A percentile compares a stretch with the other conserved stretches of the same genome.
These are phyloP conservation scores for Stagonosporopsis vannaccii DNA, from an alignment of 2,329 filamentous ascomycete species.

Conservation along the genomic window DNA sequence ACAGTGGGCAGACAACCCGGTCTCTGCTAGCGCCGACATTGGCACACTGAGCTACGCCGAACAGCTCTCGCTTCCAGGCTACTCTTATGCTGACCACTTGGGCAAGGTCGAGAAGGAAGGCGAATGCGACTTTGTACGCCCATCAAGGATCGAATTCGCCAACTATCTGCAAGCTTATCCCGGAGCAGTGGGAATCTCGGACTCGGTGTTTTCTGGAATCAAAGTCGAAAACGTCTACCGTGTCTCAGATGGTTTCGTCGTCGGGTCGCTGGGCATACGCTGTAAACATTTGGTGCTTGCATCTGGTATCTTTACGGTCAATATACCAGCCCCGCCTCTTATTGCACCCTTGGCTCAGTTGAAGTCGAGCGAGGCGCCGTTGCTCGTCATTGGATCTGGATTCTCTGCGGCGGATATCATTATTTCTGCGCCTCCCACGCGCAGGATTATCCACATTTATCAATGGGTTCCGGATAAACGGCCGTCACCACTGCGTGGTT, in stretches of 20 bases:
- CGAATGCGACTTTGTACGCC: conserved; percentile 61
- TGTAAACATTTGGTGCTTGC: conserved; percentile 66
- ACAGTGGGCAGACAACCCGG: conserved; percentile 65
- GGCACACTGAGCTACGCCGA: conserved; percentile 68
- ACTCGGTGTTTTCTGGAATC: conserved; percentile 55
- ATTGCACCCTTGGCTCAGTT: conserved; percentile 55
- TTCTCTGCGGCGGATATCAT: conserved; percentile 69
- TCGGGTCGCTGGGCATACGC: conserved; percentile 59
- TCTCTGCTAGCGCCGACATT: conserved; percentile 62
- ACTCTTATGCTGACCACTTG: conserved; percentile 64
- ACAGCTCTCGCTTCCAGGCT: conserved; percentile 67
- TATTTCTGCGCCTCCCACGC: conserved; percentile 59
- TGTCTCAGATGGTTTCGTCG: conserved; percentile 56
- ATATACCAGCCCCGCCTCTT: conserved; percentile 59
- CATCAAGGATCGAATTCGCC: conserved; percentile 62
- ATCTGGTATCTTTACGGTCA: conserved; percentile 65
- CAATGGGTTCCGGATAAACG: conserved; percentile 64
- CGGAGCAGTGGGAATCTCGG: conserved; percentile 59
- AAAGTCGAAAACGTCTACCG: conserved; percentile 55
- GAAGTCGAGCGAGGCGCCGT: conserved; percentile 43
- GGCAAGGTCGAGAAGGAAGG: conserved; percentile 48
- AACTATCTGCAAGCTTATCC: conserved; percentile 65
- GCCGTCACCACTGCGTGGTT: conserved; percentile 65
- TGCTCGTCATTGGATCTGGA: conserved; percentile 67
- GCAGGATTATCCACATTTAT: conserved; percentile 66